Conservation (phyloP, 192 early-diverging fungal genomes). For the Entrophospora sp. region DNA sequence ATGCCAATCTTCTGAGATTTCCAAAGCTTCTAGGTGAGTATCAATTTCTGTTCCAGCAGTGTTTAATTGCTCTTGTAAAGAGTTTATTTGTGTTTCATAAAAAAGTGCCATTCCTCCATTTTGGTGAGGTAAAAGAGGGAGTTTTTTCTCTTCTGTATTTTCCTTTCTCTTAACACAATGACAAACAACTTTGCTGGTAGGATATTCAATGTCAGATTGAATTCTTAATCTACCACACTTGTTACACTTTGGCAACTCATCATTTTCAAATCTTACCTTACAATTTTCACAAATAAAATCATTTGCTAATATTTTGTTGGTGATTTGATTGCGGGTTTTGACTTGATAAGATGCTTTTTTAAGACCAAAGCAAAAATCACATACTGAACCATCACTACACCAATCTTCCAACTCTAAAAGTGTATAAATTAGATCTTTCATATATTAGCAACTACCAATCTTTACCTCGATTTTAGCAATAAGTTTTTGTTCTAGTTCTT, state of each 20-base stretch:
- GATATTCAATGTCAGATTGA: slow-evolving; percentile 16
- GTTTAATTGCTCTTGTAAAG: background rate
- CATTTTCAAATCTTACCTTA: slow-evolving; percentile 16
- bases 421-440: slow-evolving; percentile 11
- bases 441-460: slow-evolving; percentile 13
- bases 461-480: slow-evolving; percentile 17
- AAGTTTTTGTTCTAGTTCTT: slow-evolving; percentile 17
- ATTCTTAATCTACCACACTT: slow-evolving; percentile 13
- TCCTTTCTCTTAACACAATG: slow-evolving; percentile 12
- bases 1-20: no score
- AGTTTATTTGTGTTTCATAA: slow-evolving; percentile 12
- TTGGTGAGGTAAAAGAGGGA: slow-evolving; percentile 7
- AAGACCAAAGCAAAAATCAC: slow-evolving; percentile 16
- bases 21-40: no score
- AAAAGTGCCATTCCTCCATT: background rate
- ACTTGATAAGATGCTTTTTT: slow-evolving; percentile 16
- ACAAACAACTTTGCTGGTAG: slow-evolving; percentile 13
- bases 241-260: slow-evolving; percentile 14
- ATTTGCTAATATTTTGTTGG: slow-evolving; percentile 20
- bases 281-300: slow-evolving; percentile 20
- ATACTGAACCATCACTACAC: slow-evolving; percentile 3
- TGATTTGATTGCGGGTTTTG: slow-evolving; percentile 14
- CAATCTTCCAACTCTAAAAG: slow-evolving; percentile 11
- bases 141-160: slow-evolving; percentile 14
- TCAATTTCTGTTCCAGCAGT: no score